Base-by-base conservation (phyloP, 768 basidiomycete genomes). In the Tulasnella sp. region DNA sequence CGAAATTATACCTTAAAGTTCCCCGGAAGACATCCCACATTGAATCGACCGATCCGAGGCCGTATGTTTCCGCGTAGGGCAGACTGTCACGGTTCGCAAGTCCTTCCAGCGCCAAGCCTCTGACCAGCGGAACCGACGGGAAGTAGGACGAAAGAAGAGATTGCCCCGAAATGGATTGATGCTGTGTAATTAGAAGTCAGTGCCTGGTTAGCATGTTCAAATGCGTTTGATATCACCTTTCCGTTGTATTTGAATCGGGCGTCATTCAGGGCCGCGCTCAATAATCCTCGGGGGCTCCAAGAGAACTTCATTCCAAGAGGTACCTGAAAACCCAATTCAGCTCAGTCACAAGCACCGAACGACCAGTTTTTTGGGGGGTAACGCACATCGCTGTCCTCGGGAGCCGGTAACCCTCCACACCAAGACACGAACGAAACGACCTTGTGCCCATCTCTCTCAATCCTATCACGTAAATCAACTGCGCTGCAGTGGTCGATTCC, bases 401-500 rank as follows among this genome's bases (percentile, higher is more conserved):
- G 94, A 0, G 92, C 92, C 0, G 97, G 97, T 5, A 98, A 87
- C 1, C 97, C 97, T 1, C 97, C 97, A 78, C 97, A 98, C 88
- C 97, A 97, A 0, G 94, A 96, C 1, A 90, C 90, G 84, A 97
- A 98, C 0, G 93, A 92, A 0, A 88, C 83, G 14, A 95, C 87
- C 19, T 86, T 84, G 84, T 91, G 92, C 31, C 87, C 88, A 81
- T 90, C 85, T 12, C 85, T 82, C 48, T 87, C 87, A 3, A 93
- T 85, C 38, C 87, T 85, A 31, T 87, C 85, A 40, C 96, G 85
- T 21, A 97, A 86, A 0, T 91, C 89, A 82, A 95, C 89, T 0
- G 95, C 96, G 16, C 94, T 94, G 84, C 93, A 92, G 83, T 96
- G 95, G 84, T 96, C 95, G 77, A 97, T 91, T 2, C 95, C 95